Evolutionary conservation across 164 flowering plant genomes (phyloP), one percentile per base, ranked within the genome.

Genomic region (Tetrastigma voinierianum): DNA sequence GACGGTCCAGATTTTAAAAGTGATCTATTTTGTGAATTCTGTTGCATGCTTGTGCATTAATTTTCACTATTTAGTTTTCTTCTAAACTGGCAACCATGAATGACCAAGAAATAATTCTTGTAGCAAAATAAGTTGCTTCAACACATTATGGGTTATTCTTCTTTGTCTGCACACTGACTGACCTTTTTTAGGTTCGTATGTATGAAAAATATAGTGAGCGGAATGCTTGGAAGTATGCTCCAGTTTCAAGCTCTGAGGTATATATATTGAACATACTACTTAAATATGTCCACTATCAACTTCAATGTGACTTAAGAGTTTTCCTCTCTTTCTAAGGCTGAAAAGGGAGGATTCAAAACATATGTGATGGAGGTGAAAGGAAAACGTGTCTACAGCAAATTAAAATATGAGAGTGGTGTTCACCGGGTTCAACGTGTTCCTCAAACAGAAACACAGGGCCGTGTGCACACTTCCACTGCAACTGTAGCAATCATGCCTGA

Each of bases 341-440:
- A n/a, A n/a, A n/a, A n/a, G 70, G 99, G 99, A 48, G 97, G 97
- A 64, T 90, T 57, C 77, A 95, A 92, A 78, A 85, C 97, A 43
- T 87, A 25, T 72, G 98, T 94, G 74, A 84, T 94, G 97, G 98
- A 91, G 81, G 70, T 94, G 53, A 91, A 90, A 78, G 98, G 98
- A 52, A 85, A 59, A 11, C 81, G 89, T 72, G 98, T 95, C 19
- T 92, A 95, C 68, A 92, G 97, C 83, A 95, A 95, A 77, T 76
- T 95, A 62, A 95, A 95, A 77, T 95, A 81, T 58, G 99, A 95
- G 72, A 89, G 97, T 74, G 99, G 99, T 66, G 99, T 95, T 68
- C 99, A 95, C 65, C 87, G 97, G 65, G 99, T 95, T 78, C 97
- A 95, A 75, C 97, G 97, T 71, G 97, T 95, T 69, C 99, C 99